These are phyloP conservation scores for Dendrobium officinale DNA, from an alignment of 106 monocot species.

Conservation along the genomic window DNA sequence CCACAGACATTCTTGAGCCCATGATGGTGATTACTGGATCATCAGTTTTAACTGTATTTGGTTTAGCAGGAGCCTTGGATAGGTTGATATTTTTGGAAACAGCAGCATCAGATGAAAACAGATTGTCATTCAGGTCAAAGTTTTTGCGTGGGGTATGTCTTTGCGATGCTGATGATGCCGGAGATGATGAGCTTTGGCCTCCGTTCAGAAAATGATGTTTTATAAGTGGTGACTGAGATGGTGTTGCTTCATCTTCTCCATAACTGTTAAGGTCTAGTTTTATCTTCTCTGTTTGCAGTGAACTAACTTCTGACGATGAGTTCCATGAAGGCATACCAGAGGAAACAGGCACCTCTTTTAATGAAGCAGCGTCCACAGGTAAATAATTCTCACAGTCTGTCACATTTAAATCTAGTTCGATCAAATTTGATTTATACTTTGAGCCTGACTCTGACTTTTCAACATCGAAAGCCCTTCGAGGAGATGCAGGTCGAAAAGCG, in stretches of 20 bases:
- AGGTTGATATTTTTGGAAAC: slow-evolving; percentile 11
- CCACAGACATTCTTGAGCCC: slow-evolving; percentile 35
- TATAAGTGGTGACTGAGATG: slow-evolving; percentile 14
- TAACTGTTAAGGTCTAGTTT: slow-evolving; percentile 65
- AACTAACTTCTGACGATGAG: slow-evolving; percentile 62
- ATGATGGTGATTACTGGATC: neutral
- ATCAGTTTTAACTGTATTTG: neutral
- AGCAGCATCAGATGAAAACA: slow-evolving; percentile 20
- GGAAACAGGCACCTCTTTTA: slow-evolving; percentile 19
- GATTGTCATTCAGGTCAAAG: slow-evolving; percentile 76
- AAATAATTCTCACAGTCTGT: slow-evolving; percentile 24
- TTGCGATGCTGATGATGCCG: slow-evolving; percentile 45
- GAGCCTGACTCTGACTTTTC: slow-evolving; percentile 31
- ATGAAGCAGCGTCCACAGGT: slow-evolving; percentile 4
- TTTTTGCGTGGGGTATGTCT: slow-evolving; percentile 29
- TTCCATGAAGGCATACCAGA: slow-evolving; percentile 34
- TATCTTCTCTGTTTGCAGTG: slow-evolving; percentile 41
- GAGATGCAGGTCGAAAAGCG: slow-evolving; percentile 65
- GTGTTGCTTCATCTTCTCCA: slow-evolving; percentile 45
- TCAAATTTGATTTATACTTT: slow-evolving; percentile 26
- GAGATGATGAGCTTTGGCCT: slow-evolving; percentile 30
- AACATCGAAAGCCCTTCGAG: slow-evolving; percentile 41
- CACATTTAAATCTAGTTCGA: slow-evolving; percentile 69
- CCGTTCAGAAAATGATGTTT: slow-evolving; percentile 13
- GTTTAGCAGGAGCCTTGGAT: no score